phyloP scores from a whole-genome alignment of 208 protist genomes.

The Leishmania lainsoni region DNA sequence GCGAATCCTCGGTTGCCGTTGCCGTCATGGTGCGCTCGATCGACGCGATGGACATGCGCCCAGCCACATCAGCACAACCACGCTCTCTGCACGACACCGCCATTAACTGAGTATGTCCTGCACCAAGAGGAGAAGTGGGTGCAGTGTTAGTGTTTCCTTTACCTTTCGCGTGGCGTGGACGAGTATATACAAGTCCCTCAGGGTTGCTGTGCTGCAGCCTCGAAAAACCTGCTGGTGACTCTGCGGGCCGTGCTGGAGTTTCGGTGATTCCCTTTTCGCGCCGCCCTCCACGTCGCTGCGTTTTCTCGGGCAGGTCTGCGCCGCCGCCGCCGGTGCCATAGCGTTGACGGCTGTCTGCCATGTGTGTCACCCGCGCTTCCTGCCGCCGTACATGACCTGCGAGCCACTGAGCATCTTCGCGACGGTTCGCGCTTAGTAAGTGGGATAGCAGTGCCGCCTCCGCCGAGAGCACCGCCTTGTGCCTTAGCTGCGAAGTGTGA shows the following conservation, averaged over 20 bases:
- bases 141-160: not conserved
- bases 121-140: not conserved
- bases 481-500: slow-evolving; percentile 9
- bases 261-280: not conserved
- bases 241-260: not conserved
- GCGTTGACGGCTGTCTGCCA: not conserved
- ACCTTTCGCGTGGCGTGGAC: not conserved
- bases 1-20: not conserved
- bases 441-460: slow-evolving; percentile 19
- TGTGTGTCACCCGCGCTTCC: slow-evolving; percentile 3
- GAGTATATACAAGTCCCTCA: slow-evolving; percentile 11
- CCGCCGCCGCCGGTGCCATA: not conserved
- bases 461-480: slow-evolving; percentile 1
- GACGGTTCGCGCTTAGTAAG: not conserved
- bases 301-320: not conserved
- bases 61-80: not conserved
- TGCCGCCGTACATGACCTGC: slow-evolving; percentile 16
- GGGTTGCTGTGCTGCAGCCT: slow-evolving; percentile 11
- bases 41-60: not conserved
- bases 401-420: slow-evolving; percentile 4
- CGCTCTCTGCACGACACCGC: not conserved
- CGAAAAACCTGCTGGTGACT: too few species aligned
- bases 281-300: not conserved
- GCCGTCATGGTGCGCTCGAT: slow-evolving; percentile 4
- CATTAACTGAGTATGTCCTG: too few species aligned